These are phyloP conservation scores for Eucalyptus guilfoylei DNA, from an alignment of 345 rosid species.

Conservation along the genomic window DNA sequence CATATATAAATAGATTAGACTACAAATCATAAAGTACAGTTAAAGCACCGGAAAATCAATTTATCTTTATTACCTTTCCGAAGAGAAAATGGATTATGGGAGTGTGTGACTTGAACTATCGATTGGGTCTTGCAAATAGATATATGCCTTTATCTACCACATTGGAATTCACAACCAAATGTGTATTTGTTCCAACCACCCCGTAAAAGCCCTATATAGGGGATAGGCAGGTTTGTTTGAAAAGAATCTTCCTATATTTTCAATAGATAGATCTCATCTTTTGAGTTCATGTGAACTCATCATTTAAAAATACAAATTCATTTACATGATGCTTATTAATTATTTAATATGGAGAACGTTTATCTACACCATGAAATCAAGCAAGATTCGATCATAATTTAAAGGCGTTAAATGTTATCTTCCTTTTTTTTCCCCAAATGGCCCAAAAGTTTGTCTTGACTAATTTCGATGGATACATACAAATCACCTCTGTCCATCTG, in stretches of 20 bases:
- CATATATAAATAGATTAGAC: too few species aligned
- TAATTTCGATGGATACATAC: not conserved
- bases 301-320: not conserved
- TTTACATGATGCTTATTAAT: not conserved
- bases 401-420: too few species aligned
- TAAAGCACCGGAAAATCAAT: too few species aligned
- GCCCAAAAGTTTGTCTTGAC: not conserved
- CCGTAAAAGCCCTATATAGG: accelerated
- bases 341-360: not conserved
- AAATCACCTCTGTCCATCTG: not conserved
- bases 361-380: not conserved
- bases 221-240: too few species aligned
- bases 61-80: too few species aligned
- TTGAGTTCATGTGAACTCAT: not conserved
- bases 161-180: too few species aligned
- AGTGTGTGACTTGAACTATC: accelerated
- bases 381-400: not conserved
- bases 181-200: too few species aligned
- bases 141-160: accelerated
- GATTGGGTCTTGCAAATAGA: accelerated
- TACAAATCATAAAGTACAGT: too few species aligned
- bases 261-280: too few species aligned
- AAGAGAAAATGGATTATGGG: too few species aligned
- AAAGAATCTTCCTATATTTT: too few species aligned
- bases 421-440: too few species aligned